phyloP scores from a whole-genome alignment of 306 rosid genomes.

The Sechiopsis laciniata region DNA sequence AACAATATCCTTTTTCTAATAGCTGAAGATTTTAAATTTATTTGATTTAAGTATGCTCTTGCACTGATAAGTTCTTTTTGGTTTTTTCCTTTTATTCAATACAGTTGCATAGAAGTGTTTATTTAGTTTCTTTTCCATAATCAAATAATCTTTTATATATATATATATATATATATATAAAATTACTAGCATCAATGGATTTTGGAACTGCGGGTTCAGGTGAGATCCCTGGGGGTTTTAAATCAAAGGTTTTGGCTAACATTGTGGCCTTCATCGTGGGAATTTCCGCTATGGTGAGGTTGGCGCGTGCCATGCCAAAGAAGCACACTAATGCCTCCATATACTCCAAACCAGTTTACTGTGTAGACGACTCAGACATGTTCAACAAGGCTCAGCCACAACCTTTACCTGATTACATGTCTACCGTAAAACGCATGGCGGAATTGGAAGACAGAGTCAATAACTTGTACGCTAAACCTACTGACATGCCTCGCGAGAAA shows the following conservation, averaged over 20 bases:
- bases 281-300: constrained; percentile 58
- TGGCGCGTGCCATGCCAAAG: constrained; percentile 68
- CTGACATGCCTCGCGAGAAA: constrained; percentile 55
- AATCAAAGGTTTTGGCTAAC: constrained; percentile 51
- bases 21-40: neutral
- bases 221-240: constrained; percentile 43
- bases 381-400: constrained; percentile 23
- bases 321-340: constrained; percentile 65
- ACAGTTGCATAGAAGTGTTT: neutral
- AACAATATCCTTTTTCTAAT: constrained; percentile 8
- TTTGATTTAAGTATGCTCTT: neutral
- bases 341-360: constrained; percentile 49
- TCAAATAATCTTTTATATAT: neutral
- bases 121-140: neutral
- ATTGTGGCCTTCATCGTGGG: constrained; percentile 77
- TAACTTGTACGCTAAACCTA: constrained; percentile 39
- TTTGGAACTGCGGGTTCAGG: constrained; percentile 30
- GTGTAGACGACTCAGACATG: constrained; percentile 24
- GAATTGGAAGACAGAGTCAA: constrained; percentile 65
- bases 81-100: neutral
- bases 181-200: constrained; percentile 27
- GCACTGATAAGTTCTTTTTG: too few relatives aligned
- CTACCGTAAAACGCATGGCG: constrained; percentile 75
- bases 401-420: constrained; percentile 39
- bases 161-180: neutral